A percentile compares a stretch with the other conserved stretches of the same genome.
These are phyloP conservation scores for Colletotrichum eremochloae DNA, from an alignment of 2,329 filamentous ascomycete genomes.

Conservation along the genomic window DNA sequence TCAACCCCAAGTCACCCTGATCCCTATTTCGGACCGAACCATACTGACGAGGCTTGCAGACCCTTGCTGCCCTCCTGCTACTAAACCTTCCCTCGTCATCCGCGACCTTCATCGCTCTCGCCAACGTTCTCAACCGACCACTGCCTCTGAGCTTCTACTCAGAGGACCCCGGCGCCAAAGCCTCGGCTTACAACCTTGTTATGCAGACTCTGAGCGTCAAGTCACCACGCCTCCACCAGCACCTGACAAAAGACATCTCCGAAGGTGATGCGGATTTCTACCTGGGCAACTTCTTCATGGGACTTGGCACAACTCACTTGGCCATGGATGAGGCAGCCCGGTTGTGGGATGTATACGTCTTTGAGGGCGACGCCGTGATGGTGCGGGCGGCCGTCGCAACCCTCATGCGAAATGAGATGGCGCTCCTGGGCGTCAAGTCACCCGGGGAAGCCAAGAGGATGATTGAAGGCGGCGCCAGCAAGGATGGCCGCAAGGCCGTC, in stretches of 20 bases:
- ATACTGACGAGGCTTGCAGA: slow-evolving; percentile 58
- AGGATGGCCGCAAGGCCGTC: slow-evolving; percentile 39
- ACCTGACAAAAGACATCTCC: slow-evolving; percentile 67
- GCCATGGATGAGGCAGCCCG: slow-evolving; percentile 78
- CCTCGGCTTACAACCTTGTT: slow-evolving; percentile 77
- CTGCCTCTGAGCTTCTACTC: slow-evolving; percentile 82
- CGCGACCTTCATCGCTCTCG: slow-evolving; percentile 77
- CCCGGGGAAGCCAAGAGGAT: slow-evolving; percentile 59
- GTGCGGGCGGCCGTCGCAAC: slow-evolving; percentile 79
- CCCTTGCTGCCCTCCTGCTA: slow-evolving; percentile 79
- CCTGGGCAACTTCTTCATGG: slow-evolving; percentile 71
- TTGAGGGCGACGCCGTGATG: slow-evolving; percentile 82
- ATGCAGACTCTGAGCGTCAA: slow-evolving; percentile 76
- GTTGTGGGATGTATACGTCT: slow-evolving; percentile 86
- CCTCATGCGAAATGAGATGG: slow-evolving; percentile 67
- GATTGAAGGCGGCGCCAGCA: slow-evolving; percentile 47
- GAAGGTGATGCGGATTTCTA: slow-evolving; percentile 65
- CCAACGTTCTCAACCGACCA: slow-evolving; percentile 83
- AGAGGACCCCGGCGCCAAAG: slow-evolving; percentile 76
- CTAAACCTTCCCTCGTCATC: slow-evolving; percentile 76
- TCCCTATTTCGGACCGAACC: slow-evolving; percentile 19
- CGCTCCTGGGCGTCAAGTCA: slow-evolving; percentile 62
- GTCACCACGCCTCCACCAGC: slow-evolving; percentile 72
- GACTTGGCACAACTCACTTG: slow-evolving; percentile 73
- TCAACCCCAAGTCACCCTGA: slow-evolving; percentile 43